phyloP scores from a whole-genome alignment of 2,329 filamentous ascomycete genomes.

The Tolypocladium endophyticum region DNA sequence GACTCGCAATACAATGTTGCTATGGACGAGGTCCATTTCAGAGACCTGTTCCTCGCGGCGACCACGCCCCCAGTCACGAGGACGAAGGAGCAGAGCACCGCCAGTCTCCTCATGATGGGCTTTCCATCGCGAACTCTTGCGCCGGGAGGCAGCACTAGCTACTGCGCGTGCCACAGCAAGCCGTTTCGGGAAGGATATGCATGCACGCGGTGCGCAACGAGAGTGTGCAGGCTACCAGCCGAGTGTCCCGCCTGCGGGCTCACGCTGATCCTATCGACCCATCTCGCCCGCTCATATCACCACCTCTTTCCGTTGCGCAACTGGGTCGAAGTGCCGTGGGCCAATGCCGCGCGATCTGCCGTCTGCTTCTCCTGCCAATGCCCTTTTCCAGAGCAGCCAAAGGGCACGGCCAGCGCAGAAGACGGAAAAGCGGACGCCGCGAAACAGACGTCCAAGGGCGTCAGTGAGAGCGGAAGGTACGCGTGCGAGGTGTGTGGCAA shows the following conservation, averaged over 20 bases:
- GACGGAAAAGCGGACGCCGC: slow-evolving; percentile 12
- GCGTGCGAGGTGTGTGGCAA: slow-evolving; percentile 77
- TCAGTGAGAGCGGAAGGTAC: slow-evolving; percentile 81
- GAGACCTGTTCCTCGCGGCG: slow-evolving; percentile 75
- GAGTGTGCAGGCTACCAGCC: slow-evolving; percentile 81
- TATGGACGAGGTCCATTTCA: slow-evolving; percentile 66
- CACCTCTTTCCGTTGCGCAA: slow-evolving; percentile 84
- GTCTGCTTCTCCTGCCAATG: slow-evolving; percentile 72
- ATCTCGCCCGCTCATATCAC: slow-evolving; percentile 86
- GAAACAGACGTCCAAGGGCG: slow-evolving; percentile 40
- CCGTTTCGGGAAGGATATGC: slow-evolving; percentile 77
- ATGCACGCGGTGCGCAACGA: slow-evolving; percentile 78
- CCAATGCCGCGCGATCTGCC: slow-evolving; percentile 47
- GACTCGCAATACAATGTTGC: slow-evolving; percentile 70
- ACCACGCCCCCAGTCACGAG: slow-evolving; percentile 85
- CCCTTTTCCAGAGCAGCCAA: slow-evolving; percentile 50
- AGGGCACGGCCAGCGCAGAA: slow-evolving; percentile 7
- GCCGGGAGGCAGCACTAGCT: slow-evolving; percentile 50
- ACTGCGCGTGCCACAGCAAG: slow-evolving; percentile 85
- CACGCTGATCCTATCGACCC: slow-evolving; percentile 87
- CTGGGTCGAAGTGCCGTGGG: slow-evolving; percentile 85
- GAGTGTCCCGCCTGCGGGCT: slow-evolving; percentile 88
- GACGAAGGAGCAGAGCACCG: slow-evolving; percentile 44
- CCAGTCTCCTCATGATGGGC: slow-evolving; percentile 87
- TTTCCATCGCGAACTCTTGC: slow-evolving; percentile 83